Evolutionary conservation across 2,329 filamentous ascomycete species (phyloP), one percentile per base, ranked within the genome.

Genomic region (Emergomyces pasteurianus): DNA sequence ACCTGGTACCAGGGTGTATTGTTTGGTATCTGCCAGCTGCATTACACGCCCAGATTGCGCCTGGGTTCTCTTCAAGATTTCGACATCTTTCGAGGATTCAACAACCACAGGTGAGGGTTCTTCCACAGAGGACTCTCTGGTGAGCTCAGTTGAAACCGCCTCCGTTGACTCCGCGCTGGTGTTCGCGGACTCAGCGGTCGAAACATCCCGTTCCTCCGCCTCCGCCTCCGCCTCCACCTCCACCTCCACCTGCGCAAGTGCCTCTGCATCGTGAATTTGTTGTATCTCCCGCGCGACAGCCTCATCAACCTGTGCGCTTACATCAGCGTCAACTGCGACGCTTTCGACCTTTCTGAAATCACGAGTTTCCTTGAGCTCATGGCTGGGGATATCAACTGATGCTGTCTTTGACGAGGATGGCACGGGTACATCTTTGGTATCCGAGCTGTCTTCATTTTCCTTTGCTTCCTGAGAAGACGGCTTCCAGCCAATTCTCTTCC

Each of bases 401-500:
- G 34, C 34, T 36, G 43, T 26, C 47, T 61, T 40, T 5, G 60
- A 40, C 18, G 55, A 38, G 16, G 56, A 43, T 16, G 68, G 55
- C 9, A 67, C 62, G 21, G 68, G 54, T 10, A 60, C 42, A 14
- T 46, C 43, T 5, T 68, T 53, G 16, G 66, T 61, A 16, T 67
- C 62, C n/a, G 65, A 63, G 38, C 63, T 66, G 31, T 67, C 66
- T 34, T 71, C 68, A 38, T 63, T 59, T 43, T 69, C 64, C 18
- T 65, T 67, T 18, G 71, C 69, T 2, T 78, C 76, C 53, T 73
- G 72, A 26, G 76, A 72, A 43, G 74, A 70, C 3, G 74, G 81
- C 79, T 94, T 92, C 90, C 92, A 96, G 72, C 94, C 92, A 68
- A 96, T 90, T 65, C 87, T 83, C 74, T 90, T 88, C 60, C 87